phyloP scores from a whole-genome alignment of 2,329 filamentous ascomycete species.

The Cladorrhinum sp. region DNA sequence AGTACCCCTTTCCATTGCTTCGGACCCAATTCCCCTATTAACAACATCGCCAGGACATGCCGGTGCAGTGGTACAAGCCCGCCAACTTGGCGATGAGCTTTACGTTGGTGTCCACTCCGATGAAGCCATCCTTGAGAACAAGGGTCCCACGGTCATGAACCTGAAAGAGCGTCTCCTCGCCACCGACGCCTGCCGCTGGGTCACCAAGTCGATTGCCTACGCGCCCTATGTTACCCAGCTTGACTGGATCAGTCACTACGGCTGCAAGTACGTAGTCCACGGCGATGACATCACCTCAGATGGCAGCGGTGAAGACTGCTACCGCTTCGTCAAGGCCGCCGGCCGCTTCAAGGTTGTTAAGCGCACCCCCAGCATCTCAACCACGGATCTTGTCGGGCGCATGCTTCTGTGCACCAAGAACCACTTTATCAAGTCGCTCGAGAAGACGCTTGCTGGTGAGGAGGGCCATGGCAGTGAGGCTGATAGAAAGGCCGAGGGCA shows the following conservation, averaged over 20 bases:
- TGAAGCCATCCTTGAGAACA: constrained; percentile 92
- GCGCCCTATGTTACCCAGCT: constrained; percentile 94
- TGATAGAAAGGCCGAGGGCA: constrained; percentile 62
- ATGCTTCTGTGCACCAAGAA: constrained; percentile 96
- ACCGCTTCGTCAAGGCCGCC: constrained; percentile 93
- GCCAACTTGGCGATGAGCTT: constrained; percentile 83
- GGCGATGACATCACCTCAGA: constrained; percentile 97
- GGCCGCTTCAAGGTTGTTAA: constrained; percentile 95
- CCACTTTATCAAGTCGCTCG: constrained; percentile 84
- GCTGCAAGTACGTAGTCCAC: constrained; percentile 93
- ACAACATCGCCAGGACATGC: constrained; percentile 67
- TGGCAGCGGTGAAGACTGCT: constrained; percentile 90
- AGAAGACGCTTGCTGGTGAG: constrained; percentile 62
- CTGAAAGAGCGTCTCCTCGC: constrained; percentile 84
- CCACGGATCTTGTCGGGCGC: constrained; percentile 93
- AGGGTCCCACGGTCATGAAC: constrained; percentile 96
- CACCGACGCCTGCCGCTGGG: constrained; percentile 93
- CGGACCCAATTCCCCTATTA: background rate
- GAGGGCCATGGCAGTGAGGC: constrained; percentile 68
- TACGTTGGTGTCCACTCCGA: constrained; percentile 94
- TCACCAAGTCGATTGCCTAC: constrained; percentile 75
- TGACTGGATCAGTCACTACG: constrained; percentile 91
- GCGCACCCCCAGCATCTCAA: constrained; percentile 92
- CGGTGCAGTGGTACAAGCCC: constrained; percentile 92
- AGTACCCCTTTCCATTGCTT: constrained; percentile 22